A percentile compares a stretch with the other conserved stretches of the same genome.
These are phyloP conservation scores for Candida xiaguanensis DNA, from an alignment of 805 yeast genomes.

Conservation along the genomic window DNA sequence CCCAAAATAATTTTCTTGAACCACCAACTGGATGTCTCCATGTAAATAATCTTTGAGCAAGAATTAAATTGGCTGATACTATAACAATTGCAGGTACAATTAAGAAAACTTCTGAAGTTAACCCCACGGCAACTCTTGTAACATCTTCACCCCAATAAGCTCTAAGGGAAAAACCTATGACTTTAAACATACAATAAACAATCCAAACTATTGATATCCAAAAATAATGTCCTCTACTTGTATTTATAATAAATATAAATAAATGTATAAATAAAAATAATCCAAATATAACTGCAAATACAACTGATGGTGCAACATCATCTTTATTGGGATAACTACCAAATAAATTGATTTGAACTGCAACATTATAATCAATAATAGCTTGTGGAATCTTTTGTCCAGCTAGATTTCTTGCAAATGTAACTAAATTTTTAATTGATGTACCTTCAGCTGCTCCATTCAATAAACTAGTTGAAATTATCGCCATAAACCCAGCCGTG, in stretches of 20 bases:
- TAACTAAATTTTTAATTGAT: slow-evolving; percentile 18
- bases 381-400: slow-evolving; percentile 38
- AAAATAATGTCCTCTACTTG: slow-evolving; percentile 56
- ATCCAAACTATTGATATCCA: slow-evolving; percentile 50
- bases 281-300: slow-evolving; percentile 51
- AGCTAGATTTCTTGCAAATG: slow-evolving; percentile 24
- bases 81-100: slow-evolving; percentile 55
- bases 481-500: slow-evolving; percentile 7
- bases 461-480: not conserved
- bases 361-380: slow-evolving; percentile 33
- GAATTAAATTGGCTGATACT: slow-evolving; percentile 54
- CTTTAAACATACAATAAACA: slow-evolving; percentile 47
- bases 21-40: slow-evolving; percentile 78
- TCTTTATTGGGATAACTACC: slow-evolving; percentile 56
- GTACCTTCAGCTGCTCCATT: slow-evolving; percentile 19
- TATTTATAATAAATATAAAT: slow-evolving; percentile 45
- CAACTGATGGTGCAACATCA: slow-evolving; percentile 58
- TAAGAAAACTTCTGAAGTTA: slow-evolving; percentile 53
- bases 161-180: slow-evolving; percentile 58
- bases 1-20: slow-evolving; percentile 46
- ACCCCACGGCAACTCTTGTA: slow-evolving; percentile 44
- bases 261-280: slow-evolving; percentile 45
- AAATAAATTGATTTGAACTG: slow-evolving; percentile 48
- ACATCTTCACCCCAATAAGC: slow-evolving; percentile 54
- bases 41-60: slow-evolving; percentile 70